A percentile compares a stretch with the other conserved stretches of the same genome.
Evolutionary conservation across 805 yeast genomes (phyloP).

Genomic region (Torulaspora delbrueckii): DNA sequence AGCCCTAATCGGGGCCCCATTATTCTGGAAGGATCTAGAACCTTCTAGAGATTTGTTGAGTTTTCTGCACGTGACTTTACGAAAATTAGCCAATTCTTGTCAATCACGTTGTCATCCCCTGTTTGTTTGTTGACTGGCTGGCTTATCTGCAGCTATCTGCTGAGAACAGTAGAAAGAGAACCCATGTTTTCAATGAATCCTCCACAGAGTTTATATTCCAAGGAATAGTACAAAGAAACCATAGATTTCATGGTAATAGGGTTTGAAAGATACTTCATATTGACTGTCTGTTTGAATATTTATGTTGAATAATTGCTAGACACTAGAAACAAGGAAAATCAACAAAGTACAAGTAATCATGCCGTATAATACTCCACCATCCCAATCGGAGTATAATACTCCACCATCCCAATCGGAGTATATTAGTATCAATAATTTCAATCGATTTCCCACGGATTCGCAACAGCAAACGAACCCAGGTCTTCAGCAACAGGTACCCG

Average conservation of each 20-base stretch:
- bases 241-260: not conserved
- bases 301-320: slow-evolving; percentile 1
- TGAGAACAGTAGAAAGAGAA: too few relatives aligned
- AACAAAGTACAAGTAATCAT: not conserved
- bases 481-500: slow-evolving; percentile 5
- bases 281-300: not conserved
- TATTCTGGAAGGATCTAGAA: not conserved
- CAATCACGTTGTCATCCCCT: not conserved
- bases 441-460: slow-evolving; percentile 1
- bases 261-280: not conserved
- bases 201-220: too few relatives aligned
- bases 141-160: not conserved
- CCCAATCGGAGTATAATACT: slow-evolving; percentile 12
- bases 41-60: not conserved
- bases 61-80: not conserved
- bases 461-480: not conserved
- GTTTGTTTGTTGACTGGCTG: slow-evolving; percentile 2
- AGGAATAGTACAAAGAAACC: too few relatives aligned
- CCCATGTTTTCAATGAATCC: too few relatives aligned
- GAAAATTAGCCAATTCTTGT: not conserved
- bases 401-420: slow-evolving; percentile 12
- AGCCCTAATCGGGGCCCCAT: not conserved
- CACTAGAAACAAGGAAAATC: not conserved
- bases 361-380: slow-evolving; percentile 9
- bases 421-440: slow-evolving; percentile 5